phyloP scores from a whole-genome alignment of 805 yeast species.

The Candida succiphila region DNA sequence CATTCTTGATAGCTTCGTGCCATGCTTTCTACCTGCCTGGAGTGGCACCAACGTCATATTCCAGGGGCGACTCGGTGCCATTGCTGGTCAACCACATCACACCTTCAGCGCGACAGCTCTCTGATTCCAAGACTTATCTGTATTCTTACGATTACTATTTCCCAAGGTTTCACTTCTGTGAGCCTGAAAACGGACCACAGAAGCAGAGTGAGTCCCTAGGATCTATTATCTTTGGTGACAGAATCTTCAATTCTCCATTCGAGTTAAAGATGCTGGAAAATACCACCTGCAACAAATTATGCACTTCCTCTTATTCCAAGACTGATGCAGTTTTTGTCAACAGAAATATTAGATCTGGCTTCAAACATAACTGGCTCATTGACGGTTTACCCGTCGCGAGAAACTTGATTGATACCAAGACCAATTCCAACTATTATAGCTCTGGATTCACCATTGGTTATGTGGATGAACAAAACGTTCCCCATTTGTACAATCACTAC shows the following conservation, averaged over 20 bases:
- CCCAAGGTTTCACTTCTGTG: slow-evolving; percentile 75
- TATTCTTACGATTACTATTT: slow-evolving; percentile 80
- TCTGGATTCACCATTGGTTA: slow-evolving; percentile 76
- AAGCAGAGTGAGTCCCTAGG: slow-evolving; percentile 88
- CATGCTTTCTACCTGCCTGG: slow-evolving; percentile 87
- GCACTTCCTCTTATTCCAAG: slow-evolving; percentile 49
- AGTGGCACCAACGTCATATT: slow-evolving; percentile 87
- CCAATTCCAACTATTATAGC: slow-evolving; percentile 57
- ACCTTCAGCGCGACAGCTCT: slow-evolving; percentile 44
- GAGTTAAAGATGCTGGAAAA: slow-evolving; percentile 69
- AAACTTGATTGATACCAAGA: slow-evolving; percentile 42
- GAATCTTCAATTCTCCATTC: slow-evolving; percentile 90
- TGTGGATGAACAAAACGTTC: slow-evolving; percentile 41
- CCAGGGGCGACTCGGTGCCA: slow-evolving; percentile 61
- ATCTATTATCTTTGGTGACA: slow-evolving; percentile 88
- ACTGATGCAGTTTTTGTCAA: slow-evolving; percentile 69
- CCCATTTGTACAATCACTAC: slow-evolving; percentile 73
- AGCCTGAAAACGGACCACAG: slow-evolving; percentile 52
- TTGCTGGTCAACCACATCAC: slow-evolving; percentile 85
- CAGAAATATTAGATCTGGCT: slow-evolving; percentile 72
- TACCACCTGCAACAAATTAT: slow-evolving; percentile 56
- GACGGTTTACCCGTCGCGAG: slow-evolving; percentile 94
- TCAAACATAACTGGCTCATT: slow-evolving; percentile 82
- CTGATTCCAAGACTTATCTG: slow-evolving; percentile 41
- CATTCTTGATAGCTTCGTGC: slow-evolving; percentile 5